Conservation (phyloP, 1,284 basidiomycete species). For the Pholiota adiposa region DNA sequence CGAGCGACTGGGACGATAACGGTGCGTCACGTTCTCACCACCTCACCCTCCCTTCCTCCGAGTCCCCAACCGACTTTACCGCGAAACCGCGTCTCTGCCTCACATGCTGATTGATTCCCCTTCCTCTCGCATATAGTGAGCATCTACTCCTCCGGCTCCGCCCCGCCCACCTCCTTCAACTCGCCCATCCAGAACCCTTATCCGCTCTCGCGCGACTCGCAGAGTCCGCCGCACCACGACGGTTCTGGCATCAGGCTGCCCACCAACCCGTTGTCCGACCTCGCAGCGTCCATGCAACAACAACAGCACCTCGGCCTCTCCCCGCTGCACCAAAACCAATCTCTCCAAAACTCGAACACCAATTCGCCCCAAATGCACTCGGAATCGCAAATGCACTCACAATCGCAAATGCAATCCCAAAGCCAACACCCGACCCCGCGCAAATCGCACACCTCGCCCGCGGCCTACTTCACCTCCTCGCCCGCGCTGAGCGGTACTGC, state of each 20-base stretch:
- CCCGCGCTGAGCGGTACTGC: too few relatives aligned
- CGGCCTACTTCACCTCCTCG: not conserved
- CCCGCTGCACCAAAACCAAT: too few relatives aligned
- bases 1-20: slow-evolving; percentile 78
- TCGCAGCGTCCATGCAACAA: slow-evolving; percentile 48
- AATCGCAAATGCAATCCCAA: slow-evolving; percentile 4
- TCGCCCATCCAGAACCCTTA: slow-evolving; percentile 60
- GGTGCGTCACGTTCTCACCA: slow-evolving; percentile 50
- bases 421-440: slow-evolving; percentile 35
- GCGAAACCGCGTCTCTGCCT: too few relatives aligned
- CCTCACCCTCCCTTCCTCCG: not conserved
- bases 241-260: slow-evolving; percentile 69
- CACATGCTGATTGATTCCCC: slow-evolving; percentile 6
- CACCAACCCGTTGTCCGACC: slow-evolving; percentile 67
- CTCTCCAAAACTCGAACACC: too few relatives aligned
- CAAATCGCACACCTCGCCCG: slow-evolving; percentile 45
- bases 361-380: too few relatives aligned
- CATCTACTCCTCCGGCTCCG: slow-evolving; percentile 64
- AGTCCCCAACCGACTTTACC: too few relatives aligned
- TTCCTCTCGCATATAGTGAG: slow-evolving; percentile 60
- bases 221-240: slow-evolving; percentile 58
- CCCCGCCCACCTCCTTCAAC: slow-evolving; percentile 66
- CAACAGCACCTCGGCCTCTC: too few relatives aligned
- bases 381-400: not conserved
- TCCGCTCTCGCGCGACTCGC: slow-evolving; percentile 57